A percentile compares a stretch with the other conserved stretches of the same genome.
These are phyloP conservation scores for Plasmodium malariae DNA, from an alignment of 169 alveolate species.

Conservation along the genomic window DNA sequence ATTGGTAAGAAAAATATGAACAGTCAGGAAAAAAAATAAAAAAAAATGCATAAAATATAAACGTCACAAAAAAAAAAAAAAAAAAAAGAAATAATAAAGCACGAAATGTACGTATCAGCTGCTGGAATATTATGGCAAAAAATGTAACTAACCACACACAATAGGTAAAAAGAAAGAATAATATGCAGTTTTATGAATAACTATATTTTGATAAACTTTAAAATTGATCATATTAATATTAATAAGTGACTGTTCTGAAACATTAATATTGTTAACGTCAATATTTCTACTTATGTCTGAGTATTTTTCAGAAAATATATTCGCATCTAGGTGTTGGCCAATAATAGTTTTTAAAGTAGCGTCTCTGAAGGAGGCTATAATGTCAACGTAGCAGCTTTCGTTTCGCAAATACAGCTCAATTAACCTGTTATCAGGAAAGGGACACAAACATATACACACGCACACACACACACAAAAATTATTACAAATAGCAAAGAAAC, in stretches of 20 bases:
- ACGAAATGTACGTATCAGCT: too few relatives aligned
- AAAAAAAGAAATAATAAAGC: too few relatives aligned
- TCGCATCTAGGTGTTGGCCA: conserved; percentile 86
- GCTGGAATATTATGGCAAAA: conserved; percentile 40
- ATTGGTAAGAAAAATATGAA: not conserved
- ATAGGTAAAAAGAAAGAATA: conserved; percentile 85
- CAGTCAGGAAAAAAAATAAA: not conserved
- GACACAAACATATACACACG: not conserved
- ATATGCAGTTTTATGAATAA: conserved; percentile 83
- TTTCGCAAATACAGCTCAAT: conserved; percentile 74
- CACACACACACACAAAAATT: not conserved
- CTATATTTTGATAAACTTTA: conserved; percentile 44
- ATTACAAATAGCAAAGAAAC: not conserved
- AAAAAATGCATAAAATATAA: not conserved
- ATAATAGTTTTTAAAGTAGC: conserved; percentile 83
- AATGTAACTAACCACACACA: conserved; percentile 78
- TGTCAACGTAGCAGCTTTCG: conserved; percentile 57
- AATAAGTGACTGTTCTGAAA: conserved; percentile 15
- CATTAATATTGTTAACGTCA: conserved; percentile 20
- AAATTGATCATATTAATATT: conserved; percentile 54
- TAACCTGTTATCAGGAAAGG: not conserved
- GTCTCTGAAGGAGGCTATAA: conserved; percentile 78
- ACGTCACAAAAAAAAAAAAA: not conserved
- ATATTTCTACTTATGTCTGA: conserved; percentile 6
- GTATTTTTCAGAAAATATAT: conserved; percentile 69